Conservation (phyloP, 768 basidiomycete genomes). For the Filobasidium floriforme region DNA sequence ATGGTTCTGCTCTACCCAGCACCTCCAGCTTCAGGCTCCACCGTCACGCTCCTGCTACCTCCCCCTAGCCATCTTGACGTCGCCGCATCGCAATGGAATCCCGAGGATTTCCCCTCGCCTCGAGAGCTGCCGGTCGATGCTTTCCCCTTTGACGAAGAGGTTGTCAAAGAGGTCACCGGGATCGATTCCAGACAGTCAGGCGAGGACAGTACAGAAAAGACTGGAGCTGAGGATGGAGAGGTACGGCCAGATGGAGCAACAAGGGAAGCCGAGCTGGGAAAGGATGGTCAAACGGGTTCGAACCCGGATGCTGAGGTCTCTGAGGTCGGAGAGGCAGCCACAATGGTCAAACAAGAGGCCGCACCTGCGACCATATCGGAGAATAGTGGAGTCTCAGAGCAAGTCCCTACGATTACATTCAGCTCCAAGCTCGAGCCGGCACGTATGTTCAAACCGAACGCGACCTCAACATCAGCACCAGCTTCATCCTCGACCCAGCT, state of each 20-base stretch:
- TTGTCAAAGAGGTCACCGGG: neutral
- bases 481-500: neutral
- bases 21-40: constrained; percentile 19
- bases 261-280: too few species aligned
- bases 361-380: too few species aligned
- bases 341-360: too few species aligned
- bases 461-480: neutral
- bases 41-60: neutral
- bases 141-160: neutral
- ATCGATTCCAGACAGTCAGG: neutral
- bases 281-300: too few species aligned
- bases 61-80: neutral
- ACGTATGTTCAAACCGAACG: neutral
- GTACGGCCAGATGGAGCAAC: too few species aligned
- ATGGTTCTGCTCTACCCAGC: constrained; percentile 21
- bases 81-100: neutral
- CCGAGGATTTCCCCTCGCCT: neutral
- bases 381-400: too few species aligned
- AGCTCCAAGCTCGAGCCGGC: neutral
- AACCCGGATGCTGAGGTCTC: too few species aligned
- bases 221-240: too few species aligned
- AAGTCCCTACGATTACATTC: too few species aligned
- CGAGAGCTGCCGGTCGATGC: neutral
- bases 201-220: neutral
- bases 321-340: too few species aligned